These are phyloP conservation scores for Stagonosporopsis chrysanthemi DNA, from an alignment of 2,329 filamentous ascomycete genomes.

Conservation along the genomic window DNA sequence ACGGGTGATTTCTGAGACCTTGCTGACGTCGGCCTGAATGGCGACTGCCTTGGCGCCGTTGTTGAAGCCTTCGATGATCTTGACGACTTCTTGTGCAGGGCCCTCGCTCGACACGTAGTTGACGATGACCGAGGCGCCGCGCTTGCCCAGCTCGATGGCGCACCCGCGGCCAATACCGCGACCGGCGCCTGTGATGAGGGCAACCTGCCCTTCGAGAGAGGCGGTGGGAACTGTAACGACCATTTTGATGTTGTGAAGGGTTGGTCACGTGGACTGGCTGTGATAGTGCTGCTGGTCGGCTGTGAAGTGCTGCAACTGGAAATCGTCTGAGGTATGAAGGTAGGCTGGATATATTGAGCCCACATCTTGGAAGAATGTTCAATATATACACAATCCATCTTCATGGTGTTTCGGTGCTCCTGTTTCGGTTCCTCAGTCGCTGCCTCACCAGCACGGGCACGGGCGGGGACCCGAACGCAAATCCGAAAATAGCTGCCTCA, in stretches of 20 bases:
- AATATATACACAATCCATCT: conserved; percentile 18
- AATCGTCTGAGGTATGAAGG: neutral
- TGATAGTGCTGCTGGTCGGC: conserved; percentile 25
- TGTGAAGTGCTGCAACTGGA: neutral
- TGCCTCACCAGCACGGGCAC: conserved; percentile 26
- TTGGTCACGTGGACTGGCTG: conserved; percentile 24
- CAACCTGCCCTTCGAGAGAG: conserved; percentile 61
- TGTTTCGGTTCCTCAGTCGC: conserved; percentile 24
- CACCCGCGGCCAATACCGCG: conserved; percentile 73
- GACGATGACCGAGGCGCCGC: conserved; percentile 70
- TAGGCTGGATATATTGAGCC: conserved; percentile 18
- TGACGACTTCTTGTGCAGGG: conserved; percentile 58
- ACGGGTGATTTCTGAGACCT: conserved; percentile 64
- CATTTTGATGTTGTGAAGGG: conserved; percentile 39
- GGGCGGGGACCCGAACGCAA: conserved; percentile 37
- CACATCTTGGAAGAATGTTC: neutral
- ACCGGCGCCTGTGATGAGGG: conserved; percentile 69
- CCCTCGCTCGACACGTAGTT: conserved; percentile 67
- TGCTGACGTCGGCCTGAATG: conserved; percentile 66
- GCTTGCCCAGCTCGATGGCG: conserved; percentile 71
- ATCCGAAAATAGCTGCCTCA: conserved; percentile 32
- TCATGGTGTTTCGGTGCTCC: conserved; percentile 14
- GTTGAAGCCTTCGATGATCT: conserved; percentile 55
- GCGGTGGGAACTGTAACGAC: conserved; percentile 56
- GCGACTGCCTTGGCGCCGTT: conserved; percentile 62